Conservation (phyloP, 169 alveolate species). For the Plasmodium yoelii region DNA sequence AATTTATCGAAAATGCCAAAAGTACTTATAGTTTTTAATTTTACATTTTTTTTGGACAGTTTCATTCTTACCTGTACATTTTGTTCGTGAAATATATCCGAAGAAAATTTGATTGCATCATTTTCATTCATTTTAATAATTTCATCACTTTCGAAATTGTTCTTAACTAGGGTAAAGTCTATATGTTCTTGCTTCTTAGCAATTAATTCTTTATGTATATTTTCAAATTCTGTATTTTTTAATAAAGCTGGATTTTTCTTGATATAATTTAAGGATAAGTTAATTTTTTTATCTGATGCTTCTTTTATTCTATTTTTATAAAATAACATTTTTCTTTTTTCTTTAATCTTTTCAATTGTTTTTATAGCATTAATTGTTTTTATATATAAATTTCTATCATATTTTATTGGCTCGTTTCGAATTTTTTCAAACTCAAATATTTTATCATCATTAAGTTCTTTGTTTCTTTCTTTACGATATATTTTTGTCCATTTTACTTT, state of each 20-base stretch:
- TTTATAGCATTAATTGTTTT: constrained; percentile 97
- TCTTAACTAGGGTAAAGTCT: constrained; percentile 7
- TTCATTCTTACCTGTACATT: constrained; percentile 21
- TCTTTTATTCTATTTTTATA: constrained; percentile 46
- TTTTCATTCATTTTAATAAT: constrained; percentile 11
- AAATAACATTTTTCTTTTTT: constrained; percentile 90
- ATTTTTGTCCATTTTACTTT: constrained; percentile 99
- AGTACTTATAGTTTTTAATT: neutral
- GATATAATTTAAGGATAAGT: constrained; percentile 53
- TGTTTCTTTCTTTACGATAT: constrained; percentile 93
- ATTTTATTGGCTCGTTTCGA: constrained; percentile 95
- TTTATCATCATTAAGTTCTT: constrained; percentile 97
- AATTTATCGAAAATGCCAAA: too few species aligned
- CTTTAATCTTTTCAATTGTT: constrained; percentile 93
- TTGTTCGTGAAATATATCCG: constrained; percentile 16
- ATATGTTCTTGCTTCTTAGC: neutral
- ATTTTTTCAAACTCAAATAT: constrained; percentile 97
- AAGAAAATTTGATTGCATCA: neutral
- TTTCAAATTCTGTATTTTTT: constrained; percentile 43
- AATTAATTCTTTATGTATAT: constrained; percentile 23
- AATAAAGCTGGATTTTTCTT: constrained; percentile 49
- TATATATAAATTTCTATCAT: constrained; percentile 95
- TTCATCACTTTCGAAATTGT: constrained; percentile 29
- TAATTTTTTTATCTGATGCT: constrained; percentile 36
- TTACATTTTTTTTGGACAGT: neutral